A percentile compares a stretch with the other conserved stretches of the same genome.
phyloP scores from a whole-genome alignment of 768 basidiomycete species.

The Agrocybe pediades region DNA sequence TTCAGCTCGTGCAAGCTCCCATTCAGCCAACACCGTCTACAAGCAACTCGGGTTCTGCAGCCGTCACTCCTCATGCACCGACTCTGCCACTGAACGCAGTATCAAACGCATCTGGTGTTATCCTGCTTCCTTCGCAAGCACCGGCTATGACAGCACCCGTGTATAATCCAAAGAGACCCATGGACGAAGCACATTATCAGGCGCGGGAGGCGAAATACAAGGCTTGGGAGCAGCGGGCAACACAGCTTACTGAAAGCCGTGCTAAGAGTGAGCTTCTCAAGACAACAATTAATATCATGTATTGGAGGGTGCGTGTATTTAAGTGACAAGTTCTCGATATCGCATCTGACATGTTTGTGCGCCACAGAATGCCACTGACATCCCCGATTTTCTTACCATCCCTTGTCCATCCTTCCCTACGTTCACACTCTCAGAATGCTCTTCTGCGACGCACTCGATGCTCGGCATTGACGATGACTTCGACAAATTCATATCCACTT shows the following conservation, averaged over 20 bases:
- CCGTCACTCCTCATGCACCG: too few relatives aligned
- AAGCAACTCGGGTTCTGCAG: too few relatives aligned
- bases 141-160: too few relatives aligned
- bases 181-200: slow-evolving; percentile 6
- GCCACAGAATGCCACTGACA: not conserved
- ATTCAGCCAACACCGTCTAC: too few relatives aligned
- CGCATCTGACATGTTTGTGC: not conserved
- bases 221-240: not conserved
- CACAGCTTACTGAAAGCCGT: not conserved
- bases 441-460: not conserved
- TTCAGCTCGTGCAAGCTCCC: too few relatives aligned
- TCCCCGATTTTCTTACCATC: not conserved
- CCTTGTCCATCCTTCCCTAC: slow-evolving; percentile 6
- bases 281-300: slow-evolving; percentile 4
- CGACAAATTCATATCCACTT: slow-evolving; percentile 5
- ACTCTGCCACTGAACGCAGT: too few relatives aligned
- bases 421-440: slow-evolving; percentile 4
- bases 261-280: not conserved
- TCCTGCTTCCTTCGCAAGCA: too few relatives aligned
- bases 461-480: not conserved
- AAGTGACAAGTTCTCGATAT: not conserved
- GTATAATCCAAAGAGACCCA: not conserved
- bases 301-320: slow-evolving; percentile 6
- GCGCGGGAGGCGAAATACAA: not conserved
- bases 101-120: too few relatives aligned